Conservation (phyloP, 2,329 filamentous ascomycete species). For the Colletotrichum camelliae region DNA sequence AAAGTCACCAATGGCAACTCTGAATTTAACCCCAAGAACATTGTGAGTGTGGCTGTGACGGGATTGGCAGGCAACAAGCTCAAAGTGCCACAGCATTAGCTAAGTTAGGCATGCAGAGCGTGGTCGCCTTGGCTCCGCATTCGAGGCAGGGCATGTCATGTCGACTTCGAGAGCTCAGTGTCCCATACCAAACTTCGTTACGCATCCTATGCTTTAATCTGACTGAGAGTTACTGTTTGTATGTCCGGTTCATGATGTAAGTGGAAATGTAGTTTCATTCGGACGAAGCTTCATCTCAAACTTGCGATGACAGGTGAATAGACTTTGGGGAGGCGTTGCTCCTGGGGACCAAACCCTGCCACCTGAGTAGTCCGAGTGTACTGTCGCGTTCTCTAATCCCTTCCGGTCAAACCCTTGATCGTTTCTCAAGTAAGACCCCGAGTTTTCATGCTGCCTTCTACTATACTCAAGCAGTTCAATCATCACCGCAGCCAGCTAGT, state of each 20-base stretch:
- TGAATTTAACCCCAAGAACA: too few relatives aligned
- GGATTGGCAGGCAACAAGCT: neutral
- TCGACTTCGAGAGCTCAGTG: neutral
- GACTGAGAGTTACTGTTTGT: neutral
- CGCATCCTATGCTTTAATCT: neutral
- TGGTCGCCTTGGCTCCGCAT: neutral
- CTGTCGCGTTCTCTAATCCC: too few relatives aligned
- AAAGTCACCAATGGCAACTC: neutral
- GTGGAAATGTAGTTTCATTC: neutral
- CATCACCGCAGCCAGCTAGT: neutral
- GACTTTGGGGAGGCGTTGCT: neutral
- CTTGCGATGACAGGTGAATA: neutral
- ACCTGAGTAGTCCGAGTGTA: too few relatives aligned
- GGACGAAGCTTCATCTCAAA: neutral
- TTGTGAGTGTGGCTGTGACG: neutral
- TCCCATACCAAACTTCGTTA: neutral
- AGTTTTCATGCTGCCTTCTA: neutral
- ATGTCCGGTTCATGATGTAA: neutral
- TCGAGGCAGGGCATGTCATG: neutral
- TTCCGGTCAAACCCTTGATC: too few relatives aligned
- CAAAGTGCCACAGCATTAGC: neutral
- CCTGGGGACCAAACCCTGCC: too few relatives aligned
- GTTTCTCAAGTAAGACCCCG: too few relatives aligned
- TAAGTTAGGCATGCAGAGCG: neutral
- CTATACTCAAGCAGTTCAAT: too few relatives aligned